Base-by-base conservation (phyloP, 2,329 filamentous ascomycete genomes). In the Aspergillus hiratsukae region DNA sequence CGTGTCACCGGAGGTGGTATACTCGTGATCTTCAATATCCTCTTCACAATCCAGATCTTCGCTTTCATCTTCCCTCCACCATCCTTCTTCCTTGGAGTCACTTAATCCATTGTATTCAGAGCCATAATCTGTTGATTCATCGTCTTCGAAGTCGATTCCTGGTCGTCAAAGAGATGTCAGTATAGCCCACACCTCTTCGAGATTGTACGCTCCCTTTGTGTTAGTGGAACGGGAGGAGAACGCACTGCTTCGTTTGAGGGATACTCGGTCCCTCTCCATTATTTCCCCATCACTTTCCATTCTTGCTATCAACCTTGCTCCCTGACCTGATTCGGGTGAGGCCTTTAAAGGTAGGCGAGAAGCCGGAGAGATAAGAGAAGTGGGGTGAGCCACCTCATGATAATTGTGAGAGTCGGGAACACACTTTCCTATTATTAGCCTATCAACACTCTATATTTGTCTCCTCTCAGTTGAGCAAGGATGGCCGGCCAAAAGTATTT, bases 1-100 rank as follows among this genome's bases (percentile, higher is more conserved):
- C 23, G 48, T 43, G 40, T 60, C 53, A 52, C 55, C 50, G 50
- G 48, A 31, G 50, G 29, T 59, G 51, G 50, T 56, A 56, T 60
- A 62, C 52, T 62, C 56, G 19, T 62, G 52, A n/a, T 62, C 60
- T 54, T 62, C 52, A 56, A 58, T 56, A 4, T 62, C 54, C 49
- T 53, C 35, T 60, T 57, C 50, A 54, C 19, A 19, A 49, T 56
- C 48, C 25, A 51, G 31, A 48, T 55, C 52, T 52, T 58, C 49
- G 41, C 53, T 56, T 21, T 56, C 19, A 55, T 56, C 57, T 51
- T 51, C 57, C 53, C 14, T 54, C 55, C 51, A 55, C 53, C 41
- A 58, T 54, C 49, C 57, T 48, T 56, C 57, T 58, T 58, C 41
- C 53, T 58, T 25, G 41, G 53, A 56, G 14, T 56, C 35, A 50